A percentile compares a stretch with the other conserved stretches of the same genome.
Conservation (phyloP, 228 moss, liverwort and hornwort species). For the Sphagnum fallax region DNA sequence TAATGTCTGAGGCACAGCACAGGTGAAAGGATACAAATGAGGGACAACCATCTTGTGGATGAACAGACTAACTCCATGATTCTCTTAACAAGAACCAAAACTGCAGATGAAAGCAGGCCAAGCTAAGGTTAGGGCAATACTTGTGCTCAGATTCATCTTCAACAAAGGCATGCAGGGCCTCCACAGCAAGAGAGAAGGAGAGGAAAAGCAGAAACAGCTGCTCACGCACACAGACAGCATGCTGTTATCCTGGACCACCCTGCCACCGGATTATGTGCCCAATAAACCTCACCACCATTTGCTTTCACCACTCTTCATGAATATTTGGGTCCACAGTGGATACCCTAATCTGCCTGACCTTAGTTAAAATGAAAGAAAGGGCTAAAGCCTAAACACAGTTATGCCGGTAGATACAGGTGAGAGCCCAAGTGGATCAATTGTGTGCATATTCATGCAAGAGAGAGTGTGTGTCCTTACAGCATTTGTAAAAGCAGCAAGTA, state of each 20-base stretch:
- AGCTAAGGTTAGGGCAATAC: conserved; percentile 16
- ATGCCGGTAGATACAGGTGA: too few species aligned
- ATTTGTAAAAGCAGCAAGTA: conserved; percentile 88
- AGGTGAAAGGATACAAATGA: neutral
- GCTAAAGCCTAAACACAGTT: too few species aligned
- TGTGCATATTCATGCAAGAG: too few species aligned
- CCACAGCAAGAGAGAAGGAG: conserved; percentile 94
- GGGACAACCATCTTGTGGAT: too few species aligned
- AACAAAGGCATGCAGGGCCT: conserved; percentile 88
- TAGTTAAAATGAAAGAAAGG: too few species aligned
- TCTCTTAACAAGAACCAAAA: too few species aligned
- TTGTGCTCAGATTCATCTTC: conserved; percentile 90
- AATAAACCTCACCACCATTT: conserved; percentile 47
- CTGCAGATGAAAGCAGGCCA: too few species aligned
- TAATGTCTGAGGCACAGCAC: conserved; percentile 58
- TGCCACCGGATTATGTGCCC: conserved; percentile 67
- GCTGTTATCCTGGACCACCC: conserved; percentile 78
- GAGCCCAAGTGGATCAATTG: too few species aligned
- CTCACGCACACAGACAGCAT: conserved; percentile 81
- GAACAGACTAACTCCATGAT: too few species aligned
- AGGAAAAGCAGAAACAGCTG: conserved; percentile 96
- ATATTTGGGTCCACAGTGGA: neutral
- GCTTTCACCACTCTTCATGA: neutral
- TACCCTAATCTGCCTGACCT: too few species aligned
- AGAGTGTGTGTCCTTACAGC: conserved; percentile 34